These are phyloP conservation scores for Colletotrichum noveboracense DNA, from an alignment of 2,329 filamentous ascomycete species.

Conservation along the genomic window DNA sequence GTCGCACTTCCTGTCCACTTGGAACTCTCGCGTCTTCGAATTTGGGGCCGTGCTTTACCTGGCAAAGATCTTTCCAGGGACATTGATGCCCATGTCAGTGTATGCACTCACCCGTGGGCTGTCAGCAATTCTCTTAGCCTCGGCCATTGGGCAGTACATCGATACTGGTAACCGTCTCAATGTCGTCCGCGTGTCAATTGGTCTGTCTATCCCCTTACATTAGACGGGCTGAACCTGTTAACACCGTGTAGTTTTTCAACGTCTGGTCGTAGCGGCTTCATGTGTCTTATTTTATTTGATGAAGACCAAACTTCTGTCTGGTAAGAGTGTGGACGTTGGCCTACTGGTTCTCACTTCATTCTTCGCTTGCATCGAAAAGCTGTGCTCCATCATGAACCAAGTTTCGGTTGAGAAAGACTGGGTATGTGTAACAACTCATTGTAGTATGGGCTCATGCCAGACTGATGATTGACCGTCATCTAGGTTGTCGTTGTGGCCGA, in stretches of 20 bases:
- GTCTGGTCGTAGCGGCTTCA: slow-evolving; percentile 11
- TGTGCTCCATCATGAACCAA: slow-evolving; percentile 67
- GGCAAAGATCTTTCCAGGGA: slow-evolving; percentile 47
- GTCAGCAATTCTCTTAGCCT: slow-evolving; percentile 23
- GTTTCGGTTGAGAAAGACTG: slow-evolving; percentile 76
- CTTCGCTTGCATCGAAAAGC: slow-evolving; percentile 66
- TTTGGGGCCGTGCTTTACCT: slow-evolving; percentile 52
- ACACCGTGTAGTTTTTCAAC: slow-evolving; percentile 25
- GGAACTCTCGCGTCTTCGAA: slow-evolving; percentile 54
- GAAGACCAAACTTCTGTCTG: background rate
- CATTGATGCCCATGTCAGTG: slow-evolving; percentile 59
- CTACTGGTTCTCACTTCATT: background rate
- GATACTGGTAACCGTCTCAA: slow-evolving; percentile 46
- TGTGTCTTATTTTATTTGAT: slow-evolving; percentile 6
- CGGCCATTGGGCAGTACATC: slow-evolving; percentile 54
- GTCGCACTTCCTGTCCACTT: slow-evolving; percentile 52
- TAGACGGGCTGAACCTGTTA: background rate
- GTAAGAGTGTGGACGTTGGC: background rate
- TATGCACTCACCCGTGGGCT: slow-evolving; percentile 46
- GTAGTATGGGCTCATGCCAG: background rate
- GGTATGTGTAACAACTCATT: slow-evolving; percentile 40
- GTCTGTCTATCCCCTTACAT: background rate
- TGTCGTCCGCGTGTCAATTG: slow-evolving; percentile 40
- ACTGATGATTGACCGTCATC: background rate
- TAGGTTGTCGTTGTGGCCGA: slow-evolving; percentile 46